Evolutionary conservation across 768 basidiomycete species (phyloP), one percentile per base, ranked within the genome.

Genomic region (Psilocybe cubensis): DNA sequence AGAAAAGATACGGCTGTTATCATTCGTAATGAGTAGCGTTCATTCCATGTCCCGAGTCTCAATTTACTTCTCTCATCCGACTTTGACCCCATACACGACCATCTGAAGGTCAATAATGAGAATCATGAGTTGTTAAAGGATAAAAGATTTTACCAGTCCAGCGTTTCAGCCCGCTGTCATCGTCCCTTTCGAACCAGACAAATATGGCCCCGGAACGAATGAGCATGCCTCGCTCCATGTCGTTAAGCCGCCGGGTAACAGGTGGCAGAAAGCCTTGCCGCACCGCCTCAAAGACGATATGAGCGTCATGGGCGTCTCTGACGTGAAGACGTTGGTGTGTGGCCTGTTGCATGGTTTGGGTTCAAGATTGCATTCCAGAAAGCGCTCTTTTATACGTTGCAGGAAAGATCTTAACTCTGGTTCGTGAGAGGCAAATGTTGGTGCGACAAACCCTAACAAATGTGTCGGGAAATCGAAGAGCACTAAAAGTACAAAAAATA

Each of bases 111-210:
- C 54, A 24, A 43, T n/a, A 43, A 57, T 41, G 23, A 52, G 44
- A 52, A 31, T 47, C 27, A 52, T 47, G 12, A 55, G 11, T 20
- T 41, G 45, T 41, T 8, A 38, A 10, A 5, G 23, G 27, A 20
- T n/a, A 40, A 54, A 38, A 20, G n/a, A 33, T 40, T 66, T 56
- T 62, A 79, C 78, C 79, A 47, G 87, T 89, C 86, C 86, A 88
- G 60, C 87, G 74, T 66, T 85, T 86, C 48, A 88, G 71, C 10
- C 86, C 86, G 48, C 77, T 77, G 47, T 87, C 86, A 58, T 87
- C 84, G 47, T 87, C 85, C 60, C 80, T 80, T 69, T 89, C 86
- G 64, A 85, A 80, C 87, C 87, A 89, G 43, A 88, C 84, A 65
- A 88, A 89, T 25, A 88, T 76, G 3, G 85, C 80, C 3, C 87